Evolutionary conservation across 305 asterid genomes (phyloP), one percentile per base, ranked within the genome.

Genomic region (Nicotiana rustica): DNA sequence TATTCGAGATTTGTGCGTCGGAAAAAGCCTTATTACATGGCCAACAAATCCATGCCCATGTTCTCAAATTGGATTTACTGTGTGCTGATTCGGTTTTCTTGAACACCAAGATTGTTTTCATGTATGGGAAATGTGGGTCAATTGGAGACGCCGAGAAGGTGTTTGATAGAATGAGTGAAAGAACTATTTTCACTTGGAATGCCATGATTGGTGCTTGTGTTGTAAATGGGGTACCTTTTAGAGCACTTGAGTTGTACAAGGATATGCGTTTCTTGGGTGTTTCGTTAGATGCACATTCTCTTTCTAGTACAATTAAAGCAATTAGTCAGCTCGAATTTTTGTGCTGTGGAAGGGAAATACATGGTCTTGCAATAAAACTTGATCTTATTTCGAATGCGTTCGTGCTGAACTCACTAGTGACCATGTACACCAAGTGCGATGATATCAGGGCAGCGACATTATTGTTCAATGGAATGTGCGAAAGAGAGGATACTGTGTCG

Each of bases 171-270:
- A 92, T 95, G 94, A 85, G 29, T 41, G 90, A 92, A 25, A 88
- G 91, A 85, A 92, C 86, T 71, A 57, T 91, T 64, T 96, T 92
- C 67, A 88, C 98, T 10, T 93, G 93, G 89, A 94, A 96, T 82
- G 98, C 95, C 33, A 90, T 93, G 89, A 85, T 93, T 84, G 97
- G 98, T 71, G 98, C 95, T 77, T 93, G 85, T 77, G 86, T 91
- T 55, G 80, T 89, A 12, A 88, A 86, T 67, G 89, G 87, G 55
- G 85, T 86, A 79, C 85, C 89, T 55, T 13, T 77, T 69, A 69
- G 60, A 86, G 96, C 94, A 29, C 81, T 96, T 81, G 86, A 87
- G 82, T 77, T 94, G 81, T 94, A 89, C 36, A 78, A 80, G 9
- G 86, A 83, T 33, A 91, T 94, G 94, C 89, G 94, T 69, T 81